Percentiles rank a stretch among this genome's conserved stretches.
These are phyloP conservation scores for Blastocystis sp. DNA, from an alignment of 352 stramenopile species.

Conservation along the genomic window DNA sequence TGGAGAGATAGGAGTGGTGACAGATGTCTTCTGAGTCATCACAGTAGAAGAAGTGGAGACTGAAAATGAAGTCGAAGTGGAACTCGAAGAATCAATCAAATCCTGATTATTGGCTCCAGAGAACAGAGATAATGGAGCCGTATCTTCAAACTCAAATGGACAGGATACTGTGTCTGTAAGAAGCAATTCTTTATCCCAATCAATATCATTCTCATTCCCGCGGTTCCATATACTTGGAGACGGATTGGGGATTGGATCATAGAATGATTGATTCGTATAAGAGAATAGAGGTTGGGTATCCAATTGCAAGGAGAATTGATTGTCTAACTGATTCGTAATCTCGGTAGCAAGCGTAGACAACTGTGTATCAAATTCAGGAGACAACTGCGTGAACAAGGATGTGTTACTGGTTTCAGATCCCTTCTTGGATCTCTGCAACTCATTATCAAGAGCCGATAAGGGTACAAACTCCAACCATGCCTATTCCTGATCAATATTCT, in stretches of 20 bases:
- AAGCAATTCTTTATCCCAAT: slow-evolving; percentile 8
- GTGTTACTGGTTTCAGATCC: neutral
- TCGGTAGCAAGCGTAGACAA: neutral
- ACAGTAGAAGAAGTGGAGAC: neutral
- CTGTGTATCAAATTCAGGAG: neutral
- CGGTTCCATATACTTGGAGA: neutral
- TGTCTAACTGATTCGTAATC: neutral
- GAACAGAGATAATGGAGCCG: neutral
- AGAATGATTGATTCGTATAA: neutral
- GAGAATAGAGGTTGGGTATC: neutral
- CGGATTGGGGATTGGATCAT: neutral
- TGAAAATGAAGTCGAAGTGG: neutral
- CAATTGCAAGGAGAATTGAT: neutral
- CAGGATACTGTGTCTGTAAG: neutral
- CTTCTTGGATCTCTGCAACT: neutral
- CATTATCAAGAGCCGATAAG: neutral
- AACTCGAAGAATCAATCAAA: neutral
- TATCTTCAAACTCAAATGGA: slow-evolving; percentile 64
- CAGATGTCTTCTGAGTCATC: neutral
- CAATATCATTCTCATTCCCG: neutral
- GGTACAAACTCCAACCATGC: slow-evolving; percentile 31
- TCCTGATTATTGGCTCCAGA: neutral
- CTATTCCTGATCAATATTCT: neutral
- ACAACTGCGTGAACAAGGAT: neutral
- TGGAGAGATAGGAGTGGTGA: neutral